Evolutionary conservation across 177 flowering plant genomes (phyloP).

Genomic region (Vitis hybrid): DNA sequence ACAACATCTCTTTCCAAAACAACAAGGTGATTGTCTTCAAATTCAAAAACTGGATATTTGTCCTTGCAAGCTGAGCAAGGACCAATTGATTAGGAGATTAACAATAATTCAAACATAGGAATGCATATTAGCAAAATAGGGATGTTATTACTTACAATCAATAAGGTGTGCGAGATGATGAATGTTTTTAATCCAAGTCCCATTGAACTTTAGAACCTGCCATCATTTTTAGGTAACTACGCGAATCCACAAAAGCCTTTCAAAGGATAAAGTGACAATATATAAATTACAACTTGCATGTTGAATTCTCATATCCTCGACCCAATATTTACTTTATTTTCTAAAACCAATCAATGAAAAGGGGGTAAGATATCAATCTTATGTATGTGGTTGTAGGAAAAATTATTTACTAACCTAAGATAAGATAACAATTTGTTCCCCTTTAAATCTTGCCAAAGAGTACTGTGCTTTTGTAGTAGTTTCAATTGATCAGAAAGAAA

Average conservation of each 20-base stretch:
- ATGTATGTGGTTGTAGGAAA: background rate
- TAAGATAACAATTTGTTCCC: constrained; percentile 85
- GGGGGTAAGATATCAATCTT: background rate
- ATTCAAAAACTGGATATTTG: constrained; percentile 79
- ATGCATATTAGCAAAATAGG: background rate
- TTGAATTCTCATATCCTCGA: constrained; percentile 90
- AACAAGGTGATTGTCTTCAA: constrained; percentile 84
- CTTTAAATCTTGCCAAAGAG: constrained; percentile 81
- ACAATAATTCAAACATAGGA: background rate
- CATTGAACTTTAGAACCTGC: constrained; percentile 92
- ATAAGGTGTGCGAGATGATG: constrained; percentile 87
- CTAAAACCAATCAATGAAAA: constrained; percentile 58
- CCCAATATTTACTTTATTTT: constrained; percentile 88
- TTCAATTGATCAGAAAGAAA: constrained; percentile 52
- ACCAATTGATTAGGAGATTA: constrained; percentile 9
- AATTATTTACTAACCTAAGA: constrained; percentile 66
- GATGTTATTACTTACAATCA: constrained; percentile 58
- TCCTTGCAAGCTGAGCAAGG: constrained; percentile 64
- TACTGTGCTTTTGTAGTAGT: constrained; percentile 85
- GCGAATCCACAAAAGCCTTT: background rate
- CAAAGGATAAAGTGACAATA: background rate
- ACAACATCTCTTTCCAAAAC: constrained; percentile 84
- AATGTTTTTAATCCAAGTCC: constrained; percentile 70
- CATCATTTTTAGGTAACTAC: background rate
- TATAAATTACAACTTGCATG: constrained; percentile 49